phyloP scores from a whole-genome alignment of 164 flowering plant genomes.

The Magnolia officinalis region DNA sequence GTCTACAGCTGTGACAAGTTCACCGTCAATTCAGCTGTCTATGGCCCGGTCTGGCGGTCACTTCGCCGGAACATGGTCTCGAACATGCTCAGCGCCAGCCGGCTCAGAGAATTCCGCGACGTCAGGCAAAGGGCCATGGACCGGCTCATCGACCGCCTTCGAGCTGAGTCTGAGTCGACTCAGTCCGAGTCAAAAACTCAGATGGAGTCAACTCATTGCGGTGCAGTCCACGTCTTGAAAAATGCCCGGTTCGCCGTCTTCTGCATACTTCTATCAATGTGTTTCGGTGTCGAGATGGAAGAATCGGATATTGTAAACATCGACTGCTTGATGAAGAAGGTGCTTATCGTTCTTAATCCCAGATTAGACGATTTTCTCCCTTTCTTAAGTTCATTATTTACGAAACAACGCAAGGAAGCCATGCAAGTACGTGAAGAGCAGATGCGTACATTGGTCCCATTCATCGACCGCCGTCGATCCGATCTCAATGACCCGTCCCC shows the following conservation, averaged over 20 bases:
- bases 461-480: slow-evolving; percentile 50
- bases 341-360: slow-evolving; percentile 54
- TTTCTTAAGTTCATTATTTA: slow-evolving; percentile 61
- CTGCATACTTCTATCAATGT: slow-evolving; percentile 75
- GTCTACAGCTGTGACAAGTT: slow-evolving; percentile 84
- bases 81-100: slow-evolving; percentile 57
- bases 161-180: slow-evolving; percentile 41
- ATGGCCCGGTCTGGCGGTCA: slow-evolving; percentile 88
- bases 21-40: slow-evolving; percentile 78
- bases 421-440: slow-evolving; percentile 61
- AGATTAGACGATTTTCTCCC: slow-evolving; percentile 84
- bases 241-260: slow-evolving; percentile 81
- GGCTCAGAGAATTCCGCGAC: slow-evolving; percentile 47
- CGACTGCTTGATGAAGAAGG: slow-evolving; percentile 66
- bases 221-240: slow-evolving; percentile 66
- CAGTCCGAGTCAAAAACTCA: slow-evolving; percentile 4
- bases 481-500: slow-evolving; percentile 35
- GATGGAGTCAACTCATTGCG: slow-evolving; percentile 7
- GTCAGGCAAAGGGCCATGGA: slow-evolving; percentile 66
- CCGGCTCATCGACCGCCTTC: slow-evolving; percentile 41
- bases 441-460: slow-evolving; percentile 46
- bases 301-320: slow-evolving; percentile 47
- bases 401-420: slow-evolving; percentile 55
- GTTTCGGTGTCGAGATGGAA: slow-evolving; percentile 83
- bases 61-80: slow-evolving; percentile 92